These are phyloP conservation scores for Cercospora beticola DNA, from an alignment of 2,329 filamentous ascomycete species.

Conservation along the genomic window DNA sequence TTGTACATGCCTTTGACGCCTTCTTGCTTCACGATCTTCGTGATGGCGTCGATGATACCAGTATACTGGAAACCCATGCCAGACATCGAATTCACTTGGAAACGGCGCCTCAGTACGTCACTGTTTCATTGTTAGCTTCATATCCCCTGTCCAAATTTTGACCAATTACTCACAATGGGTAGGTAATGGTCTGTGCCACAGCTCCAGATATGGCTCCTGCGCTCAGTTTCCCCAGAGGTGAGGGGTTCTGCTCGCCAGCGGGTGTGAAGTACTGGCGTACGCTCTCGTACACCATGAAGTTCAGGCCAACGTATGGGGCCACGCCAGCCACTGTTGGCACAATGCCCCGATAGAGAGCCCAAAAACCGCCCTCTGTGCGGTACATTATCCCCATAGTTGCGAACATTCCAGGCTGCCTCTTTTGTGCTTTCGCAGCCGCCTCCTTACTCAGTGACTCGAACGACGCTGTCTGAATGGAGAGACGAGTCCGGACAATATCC, in stretches of 20 bases:
- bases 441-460: constrained; percentile 71
- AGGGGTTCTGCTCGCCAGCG: constrained; percentile 82
- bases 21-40: constrained; percentile 78
- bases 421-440: constrained; percentile 34
- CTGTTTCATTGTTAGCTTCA: constrained; percentile 45
- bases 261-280: constrained; percentile 80
- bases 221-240: constrained; percentile 73
- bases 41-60: constrained; percentile 78
- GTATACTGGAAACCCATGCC: constrained; percentile 97
- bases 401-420: constrained; percentile 87
- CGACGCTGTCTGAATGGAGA: constrained; percentile 97
- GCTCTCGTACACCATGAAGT: constrained; percentile 98
- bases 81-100: constrained; percentile 99
- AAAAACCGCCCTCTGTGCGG: constrained; percentile 79
- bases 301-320: constrained; percentile 93
- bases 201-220: constrained; percentile 94
- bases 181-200: constrained; percentile 95
- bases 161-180: constrained; percentile 75
- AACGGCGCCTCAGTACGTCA: constrained; percentile 86
- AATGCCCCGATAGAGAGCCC: constrained; percentile 90
- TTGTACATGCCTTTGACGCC: constrained; percentile 88
- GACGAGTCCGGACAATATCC: constrained; percentile 91
- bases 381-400: constrained; percentile 80
- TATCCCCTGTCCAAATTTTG: neutral
- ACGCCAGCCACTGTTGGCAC: constrained; percentile 92